phyloP scores from a whole-genome alignment of 2,329 filamentous ascomycete species.

The Ophiostoma tasmaniense region DNA sequence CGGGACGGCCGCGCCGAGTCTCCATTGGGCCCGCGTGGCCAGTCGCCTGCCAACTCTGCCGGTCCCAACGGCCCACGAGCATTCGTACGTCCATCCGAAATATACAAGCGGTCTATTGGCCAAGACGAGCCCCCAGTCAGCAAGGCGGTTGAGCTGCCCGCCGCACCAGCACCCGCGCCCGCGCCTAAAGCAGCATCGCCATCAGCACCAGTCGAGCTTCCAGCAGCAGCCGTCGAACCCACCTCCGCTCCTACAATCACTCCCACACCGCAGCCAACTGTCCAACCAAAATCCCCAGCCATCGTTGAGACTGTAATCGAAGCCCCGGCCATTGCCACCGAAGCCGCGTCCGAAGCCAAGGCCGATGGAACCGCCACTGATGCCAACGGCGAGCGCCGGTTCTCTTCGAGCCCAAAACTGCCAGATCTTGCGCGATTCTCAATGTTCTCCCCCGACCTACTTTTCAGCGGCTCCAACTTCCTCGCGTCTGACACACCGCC shows the following conservation, averaged over 20 bases:
- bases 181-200: background rate
- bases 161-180: background rate
- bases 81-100: slow-evolving; percentile 66
- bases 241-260: background rate
- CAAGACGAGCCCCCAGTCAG: background rate
- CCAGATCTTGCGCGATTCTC: slow-evolving; percentile 52
- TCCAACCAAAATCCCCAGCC: background rate
- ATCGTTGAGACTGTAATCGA: background rate
- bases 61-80: slow-evolving; percentile 32
- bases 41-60: slow-evolving; percentile 17
- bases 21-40: slow-evolving; percentile 29
- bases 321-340: background rate
- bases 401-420: slow-evolving; percentile 48
- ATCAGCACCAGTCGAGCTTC: background rate
- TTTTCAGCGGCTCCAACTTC: slow-evolving; percentile 31
- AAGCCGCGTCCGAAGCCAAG: background rate
- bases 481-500: slow-evolving; percentile 24
- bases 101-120: slow-evolving; percentile 55
- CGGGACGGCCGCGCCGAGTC: slow-evolving; percentile 33
- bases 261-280: background rate
- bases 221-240: background rate
- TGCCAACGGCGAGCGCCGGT: slow-evolving; percentile 23
- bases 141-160: background rate
- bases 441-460: slow-evolving; percentile 51
- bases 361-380: background rate